Evolutionary conservation across 2,329 filamentous ascomycete species (phyloP).

Genomic region (Alternaria arbusti): DNA sequence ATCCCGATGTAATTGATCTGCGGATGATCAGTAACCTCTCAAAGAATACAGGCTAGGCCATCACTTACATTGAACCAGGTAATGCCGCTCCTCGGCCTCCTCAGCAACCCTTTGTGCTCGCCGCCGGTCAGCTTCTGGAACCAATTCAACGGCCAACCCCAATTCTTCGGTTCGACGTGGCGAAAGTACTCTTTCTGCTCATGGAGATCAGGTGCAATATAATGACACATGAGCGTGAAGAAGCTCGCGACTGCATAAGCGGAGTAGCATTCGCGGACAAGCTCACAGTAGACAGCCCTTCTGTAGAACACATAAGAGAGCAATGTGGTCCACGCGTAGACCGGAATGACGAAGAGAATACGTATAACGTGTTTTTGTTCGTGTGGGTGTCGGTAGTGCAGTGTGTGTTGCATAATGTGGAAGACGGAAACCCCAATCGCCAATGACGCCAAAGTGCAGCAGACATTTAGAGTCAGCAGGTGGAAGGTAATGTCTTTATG

Average conservation of each 20-base stretch:
- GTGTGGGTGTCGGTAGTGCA: slow-evolving; percentile 64
- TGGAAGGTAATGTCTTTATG: slow-evolving; percentile 62
- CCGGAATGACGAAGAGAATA: slow-evolving; percentile 85
- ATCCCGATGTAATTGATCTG: slow-evolving; percentile 78
- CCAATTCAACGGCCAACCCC: slow-evolving; percentile 77
- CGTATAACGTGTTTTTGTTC: slow-evolving; percentile 78
- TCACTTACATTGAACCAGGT: slow-evolving; percentile 81
- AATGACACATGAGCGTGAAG: slow-evolving; percentile 82
- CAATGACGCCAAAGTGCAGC: slow-evolving; percentile 60
- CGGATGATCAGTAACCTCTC: slow-evolving; percentile 22
- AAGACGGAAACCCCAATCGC: slow-evolving; percentile 59
- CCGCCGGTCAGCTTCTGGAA: slow-evolving; percentile 74
- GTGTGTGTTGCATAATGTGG: slow-evolving; percentile 64
- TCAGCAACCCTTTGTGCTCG: slow-evolving; percentile 68
- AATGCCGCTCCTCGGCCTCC: slow-evolving; percentile 78
- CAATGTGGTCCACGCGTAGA: slow-evolving; percentile 78
- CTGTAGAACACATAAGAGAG: slow-evolving; percentile 76
- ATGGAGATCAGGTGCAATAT: slow-evolving; percentile 77
- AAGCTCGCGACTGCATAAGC: slow-evolving; percentile 88
- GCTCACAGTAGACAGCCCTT: slow-evolving; percentile 80
- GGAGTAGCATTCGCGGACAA: slow-evolving; percentile 85
- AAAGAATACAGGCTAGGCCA: not conserved
- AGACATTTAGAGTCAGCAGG: slow-evolving; percentile 61
- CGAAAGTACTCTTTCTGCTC: slow-evolving; percentile 84
- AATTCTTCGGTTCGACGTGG: slow-evolving; percentile 69